These are phyloP conservation scores for Heteromeles arbutifolia DNA, from an alignment of 306 rosid genomes.

Conservation along the genomic window DNA sequence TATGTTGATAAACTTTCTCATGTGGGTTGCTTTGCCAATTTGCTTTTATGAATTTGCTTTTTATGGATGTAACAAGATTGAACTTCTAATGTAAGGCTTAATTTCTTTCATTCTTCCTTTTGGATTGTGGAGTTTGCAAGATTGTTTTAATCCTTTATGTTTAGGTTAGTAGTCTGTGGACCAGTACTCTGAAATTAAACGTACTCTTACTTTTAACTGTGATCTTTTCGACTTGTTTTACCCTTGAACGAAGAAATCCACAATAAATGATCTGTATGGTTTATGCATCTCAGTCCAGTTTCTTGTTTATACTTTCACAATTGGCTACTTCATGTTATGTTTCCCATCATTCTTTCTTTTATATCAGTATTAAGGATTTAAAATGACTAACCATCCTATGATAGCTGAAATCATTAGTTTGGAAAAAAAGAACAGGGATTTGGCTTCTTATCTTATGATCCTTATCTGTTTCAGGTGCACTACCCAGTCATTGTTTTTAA, in stretches of 20 bases:
- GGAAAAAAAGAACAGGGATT: background rate
- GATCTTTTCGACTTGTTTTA: background rate
- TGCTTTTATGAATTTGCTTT: background rate
- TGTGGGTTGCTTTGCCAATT: background rate
- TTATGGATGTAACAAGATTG: background rate
- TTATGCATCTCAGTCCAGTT: background rate
- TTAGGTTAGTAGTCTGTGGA: background rate
- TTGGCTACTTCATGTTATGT: background rate
- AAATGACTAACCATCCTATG: background rate
- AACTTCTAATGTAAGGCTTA: background rate
- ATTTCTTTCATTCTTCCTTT: background rate
- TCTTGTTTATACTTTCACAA: background rate
- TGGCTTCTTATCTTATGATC: conserved; percentile 6
- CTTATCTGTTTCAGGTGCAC: conserved; percentile 48
- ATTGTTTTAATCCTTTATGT: background rate
- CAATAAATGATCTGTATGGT: background rate
- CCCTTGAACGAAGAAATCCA: background rate
- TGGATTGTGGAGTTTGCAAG: background rate
- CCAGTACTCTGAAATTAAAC: background rate
- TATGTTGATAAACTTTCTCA: background rate
- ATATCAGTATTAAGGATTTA: background rate
- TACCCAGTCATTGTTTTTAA: conserved; percentile 21
- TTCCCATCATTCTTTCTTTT: background rate
- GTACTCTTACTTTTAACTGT: background rate
- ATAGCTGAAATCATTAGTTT: background rate